Conservation (phyloP, 2,329 filamentous ascomycete species). For the Ophiostoma sp. region DNA sequence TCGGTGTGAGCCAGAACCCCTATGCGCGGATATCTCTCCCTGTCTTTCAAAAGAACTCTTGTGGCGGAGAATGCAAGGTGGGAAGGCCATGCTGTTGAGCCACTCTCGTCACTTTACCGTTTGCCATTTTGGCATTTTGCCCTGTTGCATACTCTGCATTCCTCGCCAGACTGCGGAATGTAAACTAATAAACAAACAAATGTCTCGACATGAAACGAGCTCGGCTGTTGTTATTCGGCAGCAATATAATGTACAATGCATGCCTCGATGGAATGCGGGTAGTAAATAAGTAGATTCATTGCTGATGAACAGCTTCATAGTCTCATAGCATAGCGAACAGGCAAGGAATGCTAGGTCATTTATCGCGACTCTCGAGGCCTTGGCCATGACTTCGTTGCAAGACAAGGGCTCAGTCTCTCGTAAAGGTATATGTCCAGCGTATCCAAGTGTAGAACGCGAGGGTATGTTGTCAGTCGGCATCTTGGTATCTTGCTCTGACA, state of each 20-base stretch:
- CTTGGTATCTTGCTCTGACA: neutral
- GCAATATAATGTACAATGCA: neutral
- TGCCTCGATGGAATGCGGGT: neutral
- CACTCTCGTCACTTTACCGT: too few species aligned
- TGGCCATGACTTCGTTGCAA: neutral
- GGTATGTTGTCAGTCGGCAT: too few species aligned
- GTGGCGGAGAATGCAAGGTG: neutral
- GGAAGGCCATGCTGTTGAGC: neutral
- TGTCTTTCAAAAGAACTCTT: neutral
- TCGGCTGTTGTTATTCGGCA: neutral
- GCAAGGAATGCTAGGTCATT: neutral
- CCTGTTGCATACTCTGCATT: neutral
- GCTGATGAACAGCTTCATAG: neutral
- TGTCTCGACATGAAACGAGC: conserved; percentile 4
- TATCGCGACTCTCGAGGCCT: neutral
- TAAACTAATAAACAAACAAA: neutral
- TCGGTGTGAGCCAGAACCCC: neutral
- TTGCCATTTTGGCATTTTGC: neutral
- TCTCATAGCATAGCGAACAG: neutral
- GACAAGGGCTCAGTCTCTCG: neutral
- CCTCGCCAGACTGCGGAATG: neutral
- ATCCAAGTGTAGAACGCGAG: too few species aligned
- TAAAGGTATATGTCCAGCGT: too few species aligned
- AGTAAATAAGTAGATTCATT: neutral
- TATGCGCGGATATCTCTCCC: neutral